Percentiles rank a stretch among this genome's conserved stretches.
These are phyloP conservation scores for Erysimum cheiri DNA, from an alignment of 441 rosid species.

Conservation along the genomic window DNA sequence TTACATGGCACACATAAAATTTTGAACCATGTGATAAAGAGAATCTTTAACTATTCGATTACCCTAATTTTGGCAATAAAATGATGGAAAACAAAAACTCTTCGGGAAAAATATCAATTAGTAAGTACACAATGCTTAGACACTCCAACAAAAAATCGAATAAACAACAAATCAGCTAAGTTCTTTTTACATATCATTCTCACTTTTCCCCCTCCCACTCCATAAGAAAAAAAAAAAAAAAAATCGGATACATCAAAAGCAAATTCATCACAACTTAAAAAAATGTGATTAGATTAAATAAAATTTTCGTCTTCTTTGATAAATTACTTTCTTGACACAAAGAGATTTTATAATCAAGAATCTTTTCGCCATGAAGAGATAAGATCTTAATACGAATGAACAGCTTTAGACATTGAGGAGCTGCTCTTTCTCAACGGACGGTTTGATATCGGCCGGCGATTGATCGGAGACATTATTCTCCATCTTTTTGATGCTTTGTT, in stretches of 20 bases:
- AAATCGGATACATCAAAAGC: slow-evolving; percentile 38
- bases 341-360: slow-evolving; percentile 43
- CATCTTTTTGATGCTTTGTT: slow-evolving; percentile 64
- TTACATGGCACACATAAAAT: slow-evolving; percentile 8
- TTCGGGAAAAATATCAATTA: slow-evolving; percentile 26
- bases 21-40: slow-evolving; percentile 25
- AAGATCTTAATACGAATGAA: slow-evolving; percentile 14
- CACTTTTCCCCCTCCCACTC: slow-evolving; percentile 29
- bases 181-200: slow-evolving; percentile 43
- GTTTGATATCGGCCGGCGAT: slow-evolving; percentile 45
- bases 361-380: slow-evolving; percentile 22
- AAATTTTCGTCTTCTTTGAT: slow-evolving; percentile 29
- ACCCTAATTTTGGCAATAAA: slow-evolving; percentile 7
- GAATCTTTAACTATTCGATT: slow-evolving; percentile 30
- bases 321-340: slow-evolving; percentile 39
- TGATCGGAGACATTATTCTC: slow-evolving; percentile 48
- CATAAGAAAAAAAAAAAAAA: slow-evolving; percentile 17
- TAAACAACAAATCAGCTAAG: slow-evolving; percentile 42
- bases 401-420: slow-evolving; percentile 55
- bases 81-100: not conserved
- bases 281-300: slow-evolving; percentile 43
- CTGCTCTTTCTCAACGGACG: slow-evolving; percentile 57
- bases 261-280: slow-evolving; percentile 47
- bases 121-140: slow-evolving; percentile 41
- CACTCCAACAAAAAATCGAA: slow-evolving; percentile 40